Base-by-base conservation (phyloP, 306 rosid genomes). In the Cucurbita ficifolia region DNA sequence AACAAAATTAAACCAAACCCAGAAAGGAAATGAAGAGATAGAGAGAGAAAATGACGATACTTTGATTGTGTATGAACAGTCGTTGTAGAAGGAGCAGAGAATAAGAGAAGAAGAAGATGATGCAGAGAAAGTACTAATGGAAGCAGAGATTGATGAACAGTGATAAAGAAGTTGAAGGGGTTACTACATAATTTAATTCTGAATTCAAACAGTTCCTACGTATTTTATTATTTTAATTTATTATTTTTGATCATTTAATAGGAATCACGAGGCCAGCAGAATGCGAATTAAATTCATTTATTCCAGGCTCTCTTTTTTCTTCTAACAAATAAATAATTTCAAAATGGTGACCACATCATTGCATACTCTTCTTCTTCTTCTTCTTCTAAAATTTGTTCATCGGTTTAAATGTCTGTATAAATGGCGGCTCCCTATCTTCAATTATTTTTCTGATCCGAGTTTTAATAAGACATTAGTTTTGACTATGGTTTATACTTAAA, bases 201-300 rank as follows among this genome's bases (percentile, higher is more conserved):
- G n/a, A n/a, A n/a, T n/a, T n/a, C n/a, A n/a, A n/a, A n/a, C n/a
- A n/a, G n/a, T n/a, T n/a, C n/a, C n/a, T n/a, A n/a, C n/a, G n/a
- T n/a, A n/a, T n/a, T n/a, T n/a, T 50, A 0, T 45, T 50, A 3
- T 0, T 48, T 48, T 48, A 13, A n/a, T 12, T 50, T 50, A 14
- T 5, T 11, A 10, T 0, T 7, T 55, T 58, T 5, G 10, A 9
- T n/a, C 14, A 35, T 40, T 35, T 45, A 70, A 56, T 73, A 43
- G 11, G 65, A 55, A 73, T 73, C 76, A 73, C 76, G 76, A 73
- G 76, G 14, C 40, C 29, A 39, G 40, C 67, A 55, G 48, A 72
- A 19, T 39, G 6, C 24, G 10, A 54, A 72, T 72, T 51, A 54
- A 72, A 42, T 72, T 42, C 19, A 59, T 29, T 59, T 13, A 29